Evolutionary conservation across 2,329 filamentous ascomycete species (phyloP), one percentile per base, ranked within the genome.

Genomic region (Pyricularia grisea): DNA sequence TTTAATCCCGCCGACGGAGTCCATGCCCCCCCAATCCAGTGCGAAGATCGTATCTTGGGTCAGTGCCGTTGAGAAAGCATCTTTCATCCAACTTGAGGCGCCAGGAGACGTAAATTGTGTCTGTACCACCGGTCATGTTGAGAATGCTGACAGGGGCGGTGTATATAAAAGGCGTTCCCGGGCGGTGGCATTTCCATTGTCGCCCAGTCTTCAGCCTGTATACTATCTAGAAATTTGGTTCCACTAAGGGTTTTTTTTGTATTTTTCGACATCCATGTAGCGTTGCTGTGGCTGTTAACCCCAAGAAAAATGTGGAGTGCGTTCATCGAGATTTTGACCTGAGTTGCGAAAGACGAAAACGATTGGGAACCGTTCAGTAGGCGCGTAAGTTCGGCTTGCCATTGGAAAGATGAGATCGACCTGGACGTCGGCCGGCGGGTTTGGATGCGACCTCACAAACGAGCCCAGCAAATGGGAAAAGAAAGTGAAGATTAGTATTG

Each of bases 401-500:
- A 72, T 72, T 0, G 75, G 74, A 23, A 74, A 67, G 6, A 78
- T 70, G 2, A 77, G 76, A 0, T 69, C 65, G n/a, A 67, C 30
- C 30, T 69, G 68, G 14, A 69, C 20, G 14, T 69, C 65, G 7
- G 55, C 58, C n/a, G 58, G 68, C 50, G 58, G 58, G 10, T 58
- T 12, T 42, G 12, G n/a, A 42, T 67, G 10, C 3, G 66, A 42
- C 17, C 27, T 20, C 12, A 27, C 14, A 28, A 33, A n/a, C 66
- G 23, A 58, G 25, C 17, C 25, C 42, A 42, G n/a, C 20, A 67
- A 20, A 9, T 55, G 10, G 25, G 14, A 42, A n/a, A 28, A 20
- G 23, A 67, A 27, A 12, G 10, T 20, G 42, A 67, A 23, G 1
- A 67, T 23, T 27, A 23, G 50, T 7, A 20, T 55, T 28, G 25